phyloP scores from a whole-genome alignment of 2,329 filamentous ascomycete genomes.

The Diaporthe longicolla region DNA sequence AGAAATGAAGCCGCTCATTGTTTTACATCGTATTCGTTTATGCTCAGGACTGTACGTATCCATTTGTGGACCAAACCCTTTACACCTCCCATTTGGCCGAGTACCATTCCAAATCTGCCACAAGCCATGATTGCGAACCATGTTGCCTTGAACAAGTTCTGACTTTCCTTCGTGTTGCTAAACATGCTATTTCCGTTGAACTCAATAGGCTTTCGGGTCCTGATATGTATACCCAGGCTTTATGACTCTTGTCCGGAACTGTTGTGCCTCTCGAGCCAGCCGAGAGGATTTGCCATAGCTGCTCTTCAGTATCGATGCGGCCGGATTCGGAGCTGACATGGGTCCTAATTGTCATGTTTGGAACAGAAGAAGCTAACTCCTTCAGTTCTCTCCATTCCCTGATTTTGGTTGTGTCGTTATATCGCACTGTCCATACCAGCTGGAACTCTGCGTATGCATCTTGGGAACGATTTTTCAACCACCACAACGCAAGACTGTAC shows the following conservation, averaged over 20 bases:
- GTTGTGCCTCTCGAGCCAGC: not conserved
- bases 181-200: slow-evolving; percentile 21
- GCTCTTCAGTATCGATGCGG: slow-evolving; percentile 8
- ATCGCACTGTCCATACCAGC: slow-evolving; percentile 34
- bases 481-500: slow-evolving; percentile 34
- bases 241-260: not conserved
- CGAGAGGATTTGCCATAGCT: not conserved
- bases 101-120: slow-evolving; percentile 17
- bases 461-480: slow-evolving; percentile 12
- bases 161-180: not conserved
- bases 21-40: too few species aligned
- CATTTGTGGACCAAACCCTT: too few species aligned
- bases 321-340: slow-evolving; percentile 38
- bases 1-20: too few species aligned
- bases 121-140: not conserved
- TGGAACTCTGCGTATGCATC: slow-evolving; percentile 11
- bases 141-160: not conserved
- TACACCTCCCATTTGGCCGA: slow-evolving; percentile 24
- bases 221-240: slow-evolving; percentile 36
- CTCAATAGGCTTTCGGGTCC: slow-evolving; percentile 31
- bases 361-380: not conserved
- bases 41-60: too few species aligned
- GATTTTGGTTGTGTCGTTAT: not conserved
- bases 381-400: slow-evolving; percentile 28
- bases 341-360: slow-evolving; percentile 20